phyloP scores from a whole-genome alignment of 495 filamentous ascomycete genomes.

The Tuber umbilicatum region DNA sequence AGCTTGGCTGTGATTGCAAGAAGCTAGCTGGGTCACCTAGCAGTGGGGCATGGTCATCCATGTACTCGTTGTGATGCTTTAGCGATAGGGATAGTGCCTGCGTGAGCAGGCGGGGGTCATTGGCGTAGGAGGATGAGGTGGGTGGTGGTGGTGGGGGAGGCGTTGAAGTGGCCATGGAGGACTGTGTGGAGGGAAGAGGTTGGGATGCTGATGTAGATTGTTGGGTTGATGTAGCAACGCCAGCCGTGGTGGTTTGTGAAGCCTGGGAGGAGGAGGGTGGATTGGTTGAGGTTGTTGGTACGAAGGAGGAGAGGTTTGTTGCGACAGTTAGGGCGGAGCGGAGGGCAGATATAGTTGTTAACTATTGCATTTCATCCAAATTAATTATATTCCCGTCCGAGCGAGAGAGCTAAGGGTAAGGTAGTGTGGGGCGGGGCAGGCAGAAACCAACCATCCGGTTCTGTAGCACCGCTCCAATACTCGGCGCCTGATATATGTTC shows the following conservation, averaged over 20 bases:
- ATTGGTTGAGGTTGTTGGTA: slow-evolving; percentile 58
- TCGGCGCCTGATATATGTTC: slow-evolving; percentile 84
- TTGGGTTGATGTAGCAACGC: slow-evolving; percentile 37
- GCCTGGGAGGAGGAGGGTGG: slow-evolving; percentile 48
- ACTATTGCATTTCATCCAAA: slow-evolving; percentile 9
- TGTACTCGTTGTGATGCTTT: slow-evolving; percentile 58
- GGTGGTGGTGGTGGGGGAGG: slow-evolving; percentile 46
- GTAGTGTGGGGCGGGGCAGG: neutral
- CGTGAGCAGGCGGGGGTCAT: slow-evolving; percentile 26
- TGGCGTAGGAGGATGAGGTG: slow-evolving; percentile 19
- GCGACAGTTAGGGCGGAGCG: slow-evolving; percentile 39
- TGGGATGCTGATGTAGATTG: slow-evolving; percentile 45
- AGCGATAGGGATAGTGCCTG: slow-evolving; percentile 11
- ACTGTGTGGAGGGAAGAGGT: slow-evolving; percentile 35
- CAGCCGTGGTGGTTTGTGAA: slow-evolving; percentile 64
- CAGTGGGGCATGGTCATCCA: slow-evolving; percentile 60
- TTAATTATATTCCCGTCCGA: slow-evolving; percentile 3
- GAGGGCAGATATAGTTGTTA: slow-evolving; percentile 31
- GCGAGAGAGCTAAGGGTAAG: neutral
- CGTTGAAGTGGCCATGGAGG: slow-evolving; percentile 58
- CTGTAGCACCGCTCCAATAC: slow-evolving; percentile 66
- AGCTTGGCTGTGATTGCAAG: slow-evolving; percentile 18
- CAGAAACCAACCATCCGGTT: slow-evolving; percentile 60
- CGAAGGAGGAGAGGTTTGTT: slow-evolving; percentile 60
- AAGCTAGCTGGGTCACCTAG: slow-evolving; percentile 38